Conservation (phyloP, 2,329 filamentous ascomycete genomes). For the Ceratocystis lukuohia region DNA sequence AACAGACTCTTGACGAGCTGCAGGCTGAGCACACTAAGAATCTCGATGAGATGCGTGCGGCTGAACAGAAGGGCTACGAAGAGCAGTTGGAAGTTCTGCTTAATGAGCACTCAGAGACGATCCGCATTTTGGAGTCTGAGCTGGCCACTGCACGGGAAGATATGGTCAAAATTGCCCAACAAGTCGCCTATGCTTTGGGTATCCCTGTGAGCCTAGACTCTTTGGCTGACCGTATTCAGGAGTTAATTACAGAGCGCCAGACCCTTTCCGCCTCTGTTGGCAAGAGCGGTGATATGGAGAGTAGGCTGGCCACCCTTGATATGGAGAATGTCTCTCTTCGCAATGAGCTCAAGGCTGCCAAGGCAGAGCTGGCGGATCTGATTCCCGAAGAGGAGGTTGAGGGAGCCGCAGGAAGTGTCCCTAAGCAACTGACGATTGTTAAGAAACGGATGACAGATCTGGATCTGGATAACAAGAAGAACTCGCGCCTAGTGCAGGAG, state of each 20-base stretch:
- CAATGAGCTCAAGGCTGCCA: slow-evolving; percentile 49
- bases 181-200: slow-evolving; percentile 47
- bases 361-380: slow-evolving; percentile 40
- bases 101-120: slow-evolving; percentile 44
- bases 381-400: slow-evolving; percentile 38
- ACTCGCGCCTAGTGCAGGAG: slow-evolving; percentile 81
- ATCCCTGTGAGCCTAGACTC: slow-evolving; percentile 55
- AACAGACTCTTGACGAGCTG: slow-evolving; percentile 38
- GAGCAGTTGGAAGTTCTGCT: slow-evolving; percentile 45
- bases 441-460: slow-evolving; percentile 52
- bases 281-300: slow-evolving; percentile 36
- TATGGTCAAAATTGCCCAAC: slow-evolving; percentile 48
- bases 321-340: slow-evolving; percentile 45
- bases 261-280: slow-evolving; percentile 25
- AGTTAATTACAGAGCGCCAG: slow-evolving; percentile 43
- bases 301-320: slow-evolving; percentile 42
- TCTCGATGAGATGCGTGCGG: slow-evolving; percentile 35
- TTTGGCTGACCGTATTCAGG: slow-evolving; percentile 47
- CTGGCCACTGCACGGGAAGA: slow-evolving; percentile 53
- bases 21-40: slow-evolving; percentile 38
- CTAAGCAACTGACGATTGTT: slow-evolving; percentile 48
- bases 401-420: slow-evolving; percentile 31
- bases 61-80: slow-evolving; percentile 43
- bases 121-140: slow-evolving; percentile 45
- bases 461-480: slow-evolving; percentile 68